phyloP scores from a whole-genome alignment of 2,329 filamentous ascomycete genomes.

The Exserohilum rostratum region DNA sequence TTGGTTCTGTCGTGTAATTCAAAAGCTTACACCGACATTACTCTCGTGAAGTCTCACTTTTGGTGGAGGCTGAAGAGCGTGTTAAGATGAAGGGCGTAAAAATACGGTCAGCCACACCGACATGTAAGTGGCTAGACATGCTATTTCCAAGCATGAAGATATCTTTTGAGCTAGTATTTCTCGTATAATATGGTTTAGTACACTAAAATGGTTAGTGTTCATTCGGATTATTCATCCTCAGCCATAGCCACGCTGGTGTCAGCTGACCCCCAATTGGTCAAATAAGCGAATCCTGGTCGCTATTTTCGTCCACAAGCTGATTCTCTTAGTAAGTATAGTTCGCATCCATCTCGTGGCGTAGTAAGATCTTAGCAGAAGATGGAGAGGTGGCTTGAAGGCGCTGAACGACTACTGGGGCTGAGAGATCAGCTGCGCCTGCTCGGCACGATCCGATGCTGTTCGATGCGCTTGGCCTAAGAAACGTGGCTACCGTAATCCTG shows the following conservation, averaged over 20 bases:
- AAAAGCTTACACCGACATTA: not conserved
- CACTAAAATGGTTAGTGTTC: not conserved
- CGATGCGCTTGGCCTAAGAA: not conserved
- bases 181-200: not conserved
- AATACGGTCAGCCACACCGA: not conserved
- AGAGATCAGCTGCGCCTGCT: not conserved
- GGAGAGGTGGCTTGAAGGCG: not conserved
- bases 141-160: not conserved
- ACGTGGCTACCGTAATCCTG: not conserved
- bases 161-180: not conserved
- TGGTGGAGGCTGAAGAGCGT: conserved; percentile 3
- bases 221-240: not conserved
- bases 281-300: not conserved
- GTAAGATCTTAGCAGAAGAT: conserved; percentile 1
- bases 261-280: not conserved
- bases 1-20: not conserved
- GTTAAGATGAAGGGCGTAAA: not conserved
- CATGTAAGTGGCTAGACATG: not conserved
- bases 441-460: not conserved
- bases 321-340: not conserved
- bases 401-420: not conserved
- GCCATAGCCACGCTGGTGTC: not conserved
- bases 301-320: conserved; percentile 6
- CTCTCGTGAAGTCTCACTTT: conserved; percentile 5
- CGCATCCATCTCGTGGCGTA: not conserved